These are phyloP conservation scores for Phialophora chinensis DNA, from an alignment of 2,329 filamentous ascomycete genomes.

Conservation along the genomic window DNA sequence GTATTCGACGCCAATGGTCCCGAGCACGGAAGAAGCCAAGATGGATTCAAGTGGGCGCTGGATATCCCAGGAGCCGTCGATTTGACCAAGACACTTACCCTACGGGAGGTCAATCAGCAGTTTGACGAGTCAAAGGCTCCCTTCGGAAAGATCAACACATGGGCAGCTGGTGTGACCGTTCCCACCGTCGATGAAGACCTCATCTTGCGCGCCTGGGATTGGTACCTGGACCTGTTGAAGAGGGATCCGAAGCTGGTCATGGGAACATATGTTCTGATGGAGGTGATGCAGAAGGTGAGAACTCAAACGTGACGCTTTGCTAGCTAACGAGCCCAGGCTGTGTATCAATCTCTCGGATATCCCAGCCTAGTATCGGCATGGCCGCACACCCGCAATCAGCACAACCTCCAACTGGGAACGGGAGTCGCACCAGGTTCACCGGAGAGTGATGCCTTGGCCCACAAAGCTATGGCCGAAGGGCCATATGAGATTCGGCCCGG, in stretches of 20 bases:
- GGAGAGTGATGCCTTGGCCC: conserved; percentile 19
- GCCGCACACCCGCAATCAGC: conserved; percentile 27
- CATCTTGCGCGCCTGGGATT: conserved; percentile 25
- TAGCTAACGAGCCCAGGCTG: conserved; percentile 7
- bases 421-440: conserved; percentile 17
- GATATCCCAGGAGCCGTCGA: conserved; percentile 33
- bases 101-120: conserved; percentile 24
- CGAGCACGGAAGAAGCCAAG: conserved; percentile 25
- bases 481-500: conserved; percentile 24
- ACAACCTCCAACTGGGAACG: conserved; percentile 29
- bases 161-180: conserved; percentile 24
- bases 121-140: conserved; percentile 21
- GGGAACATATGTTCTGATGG: conserved; percentile 26
- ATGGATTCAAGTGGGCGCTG: conserved; percentile 33
- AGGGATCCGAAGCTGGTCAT: conserved; percentile 20
- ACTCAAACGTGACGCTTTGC: neutral
- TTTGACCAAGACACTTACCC: conserved; percentile 22
- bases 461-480: conserved; percentile 25
- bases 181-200: conserved; percentile 16
- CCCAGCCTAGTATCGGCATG: conserved; percentile 25
- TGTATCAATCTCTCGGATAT: conserved; percentile 25
- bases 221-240: conserved; percentile 22
- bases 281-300: conserved; percentile 29
- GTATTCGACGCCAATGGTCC: conserved; percentile 28
- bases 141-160: conserved; percentile 25